Base-by-base conservation (phyloP, 768 basidiomycete species). In the Phylloporus sp. region DNA sequence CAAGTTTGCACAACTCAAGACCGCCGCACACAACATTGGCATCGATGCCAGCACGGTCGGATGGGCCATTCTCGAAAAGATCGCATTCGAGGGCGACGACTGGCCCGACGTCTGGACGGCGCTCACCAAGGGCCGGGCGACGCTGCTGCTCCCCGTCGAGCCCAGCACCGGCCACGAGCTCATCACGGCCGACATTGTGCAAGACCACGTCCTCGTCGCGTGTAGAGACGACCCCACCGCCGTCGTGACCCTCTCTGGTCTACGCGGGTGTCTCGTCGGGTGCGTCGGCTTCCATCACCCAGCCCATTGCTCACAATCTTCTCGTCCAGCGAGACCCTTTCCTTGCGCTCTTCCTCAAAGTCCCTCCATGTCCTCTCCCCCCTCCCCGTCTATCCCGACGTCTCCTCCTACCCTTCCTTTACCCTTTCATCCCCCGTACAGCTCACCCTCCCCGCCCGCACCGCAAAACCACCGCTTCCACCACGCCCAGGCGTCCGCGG, bases 161-260 rank as follows among this genome's bases (percentile, higher is more conserved):
- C 72, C 76, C 36, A 60, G 70, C 6, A 70, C 77, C 3, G 63
- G 73, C 13, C 70, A 76, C 17, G 76, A 80, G 15, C 71, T 71
- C 39, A 73, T 91, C 42, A 86, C 85, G 0, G 67, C 81, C 0
- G 85, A 90, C 3, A 82, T 93, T 46, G 70, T 96, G 24, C 81
- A 79, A 60, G 92, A 96, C 58, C 95, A 99, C 61, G 65, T 95
- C 46, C 69, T 80, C 24, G 73, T 72, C 14, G 69, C 76, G 2
- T 68, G 73, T 20, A 61, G 57, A 35, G 70, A 71, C 28, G 62
- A 71, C n/a, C n/a, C n/a, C 38, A 71, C 77, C 5, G 75, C 77
- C 26, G 64, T 91, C 11, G 75, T 91, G 4, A 90, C 90, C 0
- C 68, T 94, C 28, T 92, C 90, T 0, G 95, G 94, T 5, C 68